These are phyloP conservation scores for Fraxinus greggii DNA, from an alignment of 305 asterid species.

Conservation along the genomic window DNA sequence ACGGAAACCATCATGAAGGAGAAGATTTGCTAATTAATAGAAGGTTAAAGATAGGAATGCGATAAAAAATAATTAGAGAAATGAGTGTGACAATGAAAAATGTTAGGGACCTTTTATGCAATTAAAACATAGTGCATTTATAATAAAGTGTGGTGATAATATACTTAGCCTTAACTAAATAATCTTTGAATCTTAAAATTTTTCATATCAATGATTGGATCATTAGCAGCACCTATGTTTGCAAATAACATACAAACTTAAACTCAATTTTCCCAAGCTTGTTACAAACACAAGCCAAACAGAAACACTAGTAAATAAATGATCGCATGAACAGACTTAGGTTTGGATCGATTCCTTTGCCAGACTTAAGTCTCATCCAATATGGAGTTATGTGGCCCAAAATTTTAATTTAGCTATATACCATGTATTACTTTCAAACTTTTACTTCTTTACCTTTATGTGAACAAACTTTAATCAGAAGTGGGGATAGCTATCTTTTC, in stretches of 20 bases:
- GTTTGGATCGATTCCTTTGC: neutral
- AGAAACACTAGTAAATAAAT: neutral
- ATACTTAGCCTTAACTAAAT: neutral
- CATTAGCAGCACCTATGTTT: neutral
- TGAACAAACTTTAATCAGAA: neutral
- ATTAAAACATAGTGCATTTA: neutral
- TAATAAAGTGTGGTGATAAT: neutral
- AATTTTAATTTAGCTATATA: neutral
- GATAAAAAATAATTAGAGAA: neutral
- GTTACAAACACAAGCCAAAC: slow-evolving; percentile 4
- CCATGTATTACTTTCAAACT: neutral
- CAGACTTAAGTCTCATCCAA: slow-evolving; percentile 6
- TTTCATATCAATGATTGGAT: neutral
- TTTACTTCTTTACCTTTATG: neutral
- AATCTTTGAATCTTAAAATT: neutral
- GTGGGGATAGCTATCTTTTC: neutral
- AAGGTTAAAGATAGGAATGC: neutral
- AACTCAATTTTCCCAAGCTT: slow-evolving; percentile 1
- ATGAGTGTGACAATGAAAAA: neutral
- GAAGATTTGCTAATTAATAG: neutral
- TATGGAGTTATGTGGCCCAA: neutral
- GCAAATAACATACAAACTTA: neutral
- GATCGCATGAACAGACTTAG: neutral
- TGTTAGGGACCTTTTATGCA: neutral
- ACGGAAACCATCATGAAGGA: neutral